Evolutionary conservation across 768 basidiomycete genomes (phyloP).

Genomic region (Suillus weaverae): DNA sequence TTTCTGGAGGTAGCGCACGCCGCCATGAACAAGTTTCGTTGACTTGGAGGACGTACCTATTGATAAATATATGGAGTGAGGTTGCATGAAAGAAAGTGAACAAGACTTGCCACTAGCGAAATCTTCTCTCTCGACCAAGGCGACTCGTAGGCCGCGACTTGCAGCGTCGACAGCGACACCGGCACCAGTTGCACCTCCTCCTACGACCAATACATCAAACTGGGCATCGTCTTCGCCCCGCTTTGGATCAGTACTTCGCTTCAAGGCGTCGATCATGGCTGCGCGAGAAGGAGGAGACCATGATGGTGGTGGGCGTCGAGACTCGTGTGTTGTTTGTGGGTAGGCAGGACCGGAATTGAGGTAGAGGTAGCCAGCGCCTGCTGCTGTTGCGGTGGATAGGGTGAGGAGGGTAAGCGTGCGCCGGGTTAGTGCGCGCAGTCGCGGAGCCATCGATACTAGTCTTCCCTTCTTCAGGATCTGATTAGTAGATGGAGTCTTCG

Average conservation of each 20-base stretch:
- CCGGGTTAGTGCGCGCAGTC: conserved; percentile 48
- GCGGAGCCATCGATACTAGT: conserved; percentile 10
- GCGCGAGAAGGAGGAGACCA: conserved; percentile 75
- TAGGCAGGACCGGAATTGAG: conserved; percentile 74
- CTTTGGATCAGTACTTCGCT: conserved; percentile 15
- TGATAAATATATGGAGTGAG: neutral
- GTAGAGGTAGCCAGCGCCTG: conserved; percentile 66
- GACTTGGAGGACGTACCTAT: conserved; percentile 94
- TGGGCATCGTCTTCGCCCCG: conserved; percentile 43
- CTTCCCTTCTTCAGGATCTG: neutral
- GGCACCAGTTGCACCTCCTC: conserved; percentile 94
- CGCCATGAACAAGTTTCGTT: conserved; percentile 97
- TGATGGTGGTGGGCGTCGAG: conserved; percentile 70
- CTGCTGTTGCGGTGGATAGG: conserved; percentile 51
- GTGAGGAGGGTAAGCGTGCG: conserved; percentile 53
- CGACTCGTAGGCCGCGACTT: conserved; percentile 87
- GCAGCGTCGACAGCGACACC: conserved; percentile 97
- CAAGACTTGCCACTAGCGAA: conserved; percentile 73
- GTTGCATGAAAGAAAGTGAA: neutral
- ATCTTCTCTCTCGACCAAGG: conserved; percentile 90
- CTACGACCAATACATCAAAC: conserved; percentile 83
- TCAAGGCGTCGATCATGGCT: conserved; percentile 62
- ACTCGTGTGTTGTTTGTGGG: conserved; percentile 60
- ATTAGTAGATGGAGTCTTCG: neutral
- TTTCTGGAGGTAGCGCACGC: conserved; percentile 96